Evolutionary conservation across 1,139 yeast genomes (phyloP).

Genomic region (Neolecta irregularis): DNA sequence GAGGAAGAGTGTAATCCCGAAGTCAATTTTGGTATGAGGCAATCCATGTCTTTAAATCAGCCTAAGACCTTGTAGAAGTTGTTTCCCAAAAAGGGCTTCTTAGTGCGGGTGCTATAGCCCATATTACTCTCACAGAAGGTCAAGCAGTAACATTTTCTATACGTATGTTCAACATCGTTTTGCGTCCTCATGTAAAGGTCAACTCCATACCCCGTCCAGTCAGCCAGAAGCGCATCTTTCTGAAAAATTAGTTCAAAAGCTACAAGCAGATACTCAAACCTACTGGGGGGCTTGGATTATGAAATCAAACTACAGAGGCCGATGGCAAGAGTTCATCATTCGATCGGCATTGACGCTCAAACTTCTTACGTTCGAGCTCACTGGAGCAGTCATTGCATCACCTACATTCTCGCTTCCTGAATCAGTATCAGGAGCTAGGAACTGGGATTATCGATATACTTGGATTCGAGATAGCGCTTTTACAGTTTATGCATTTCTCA

Average conservation of each 20-base stretch:
- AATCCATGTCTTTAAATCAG: too few species aligned
- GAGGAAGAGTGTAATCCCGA: too few species aligned
- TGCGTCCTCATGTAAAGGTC: too few species aligned
- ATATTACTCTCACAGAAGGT: constrained; percentile 4
- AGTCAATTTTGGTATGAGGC: too few species aligned
- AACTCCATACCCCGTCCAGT: too few species aligned
- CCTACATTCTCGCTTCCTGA: constrained; percentile 7
- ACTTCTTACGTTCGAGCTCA: constrained; percentile 5
- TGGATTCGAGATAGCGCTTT: constrained; percentile 7
- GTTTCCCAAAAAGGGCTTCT: too few species aligned
- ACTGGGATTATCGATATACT: constrained; percentile 7
- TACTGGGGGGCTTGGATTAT: constrained; percentile 5
- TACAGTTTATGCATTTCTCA: constrained; percentile 3
- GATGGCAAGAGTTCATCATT: constrained; percentile 2
- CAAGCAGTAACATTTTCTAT: constrained; percentile 5
- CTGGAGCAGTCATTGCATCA: constrained; percentile 5
- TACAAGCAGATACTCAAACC: constrained; percentile 1
- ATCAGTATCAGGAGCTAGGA: constrained; percentile 3
- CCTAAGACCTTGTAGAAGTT: too few species aligned
- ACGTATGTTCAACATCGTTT: too few species aligned
- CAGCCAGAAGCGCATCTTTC: constrained; percentile 1
- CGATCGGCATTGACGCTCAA: constrained; percentile 5
- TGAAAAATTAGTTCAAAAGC: constrained; percentile 1
- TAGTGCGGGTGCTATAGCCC: constrained; percentile 2
- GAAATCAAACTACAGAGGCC: constrained; percentile 4